phyloP scores from a whole-genome alignment of 495 filamentous ascomycete species.

The Saxophila tyrrhenica region DNA sequence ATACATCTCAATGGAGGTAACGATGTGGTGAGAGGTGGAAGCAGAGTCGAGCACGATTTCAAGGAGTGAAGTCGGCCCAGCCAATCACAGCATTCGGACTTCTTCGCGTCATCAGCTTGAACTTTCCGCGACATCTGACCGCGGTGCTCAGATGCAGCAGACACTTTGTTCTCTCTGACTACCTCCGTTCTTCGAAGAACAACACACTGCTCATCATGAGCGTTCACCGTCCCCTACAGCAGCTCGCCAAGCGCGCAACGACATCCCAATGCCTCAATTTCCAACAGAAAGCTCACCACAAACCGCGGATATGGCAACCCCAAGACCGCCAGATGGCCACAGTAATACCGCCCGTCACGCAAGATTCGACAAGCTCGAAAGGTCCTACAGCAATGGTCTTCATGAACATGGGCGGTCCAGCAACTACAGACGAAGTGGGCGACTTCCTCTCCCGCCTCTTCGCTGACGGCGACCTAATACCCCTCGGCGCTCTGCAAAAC shows the following conservation, averaged over 20 bases:
- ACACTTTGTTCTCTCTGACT: no score
- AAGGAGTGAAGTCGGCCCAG: no score
- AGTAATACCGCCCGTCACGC: constrained; percentile 61
- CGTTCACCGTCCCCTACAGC: constrained; percentile 9
- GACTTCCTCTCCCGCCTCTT: constrained; percentile 91
- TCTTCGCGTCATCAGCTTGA: no score
- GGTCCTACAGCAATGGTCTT: constrained; percentile 93
- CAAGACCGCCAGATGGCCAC: constrained; percentile 26
- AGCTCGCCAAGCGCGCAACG: constrained; percentile 20
- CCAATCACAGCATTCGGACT: no score
- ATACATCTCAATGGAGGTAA: no score
- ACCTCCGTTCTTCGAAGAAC: no score
- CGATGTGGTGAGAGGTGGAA: no score
- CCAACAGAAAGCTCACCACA: constrained; percentile 1
- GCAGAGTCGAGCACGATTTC: no score
- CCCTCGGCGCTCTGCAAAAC: constrained; percentile 81
- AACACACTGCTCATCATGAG: constrained; percentile 15
- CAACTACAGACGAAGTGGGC: constrained; percentile 74
- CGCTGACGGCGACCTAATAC: constrained; percentile 91
- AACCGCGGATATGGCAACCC: constrained; percentile 36
- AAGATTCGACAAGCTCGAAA: constrained; percentile 50
- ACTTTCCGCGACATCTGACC: no score
- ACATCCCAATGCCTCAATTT: constrained; percentile 13
- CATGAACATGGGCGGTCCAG: constrained; percentile 97
- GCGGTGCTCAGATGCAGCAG: no score